Base-by-base conservation (phyloP, 371 early-diverging fungal genomes). In the Phascolomyces articulosus region DNA sequence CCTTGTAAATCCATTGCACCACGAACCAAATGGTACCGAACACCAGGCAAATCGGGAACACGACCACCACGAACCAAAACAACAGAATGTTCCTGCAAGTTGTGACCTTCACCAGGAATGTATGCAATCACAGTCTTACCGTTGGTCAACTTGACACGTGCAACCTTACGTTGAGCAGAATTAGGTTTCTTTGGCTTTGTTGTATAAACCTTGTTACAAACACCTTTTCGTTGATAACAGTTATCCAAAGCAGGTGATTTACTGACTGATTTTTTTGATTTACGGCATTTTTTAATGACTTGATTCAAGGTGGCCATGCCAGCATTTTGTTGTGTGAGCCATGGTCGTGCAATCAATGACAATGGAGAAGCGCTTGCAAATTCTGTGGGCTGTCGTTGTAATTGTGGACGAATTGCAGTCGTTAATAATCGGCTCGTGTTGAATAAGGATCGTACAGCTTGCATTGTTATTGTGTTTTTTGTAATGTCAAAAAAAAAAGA, bases 61-160 rank as follows among this genome's bases (percentile, higher is more conserved):
- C 97, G 87, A 66, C 91, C 97, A 40, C 98, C 98, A 56, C 96
- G 86, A 8, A 98, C 96, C 34, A 96, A 75, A 21, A 98, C 98
- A 24, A 97, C 97, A 16, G 92, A 91, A 78, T 98, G 98, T 74
- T 98, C 98, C 85, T 98, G 98, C 72, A 97, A 79, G 71, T 95
- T 96, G 80, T 98, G 98, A 20, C 98, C 98, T 80, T 98, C 98
- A 66, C 98, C 98, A 18, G 96, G 97, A 78, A 98, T 97, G 81
- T 98, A 98, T 21, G 95, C 95, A 59, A 92, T 89, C 21, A 98
- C 86, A 16, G 87, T 84, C 74, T 93, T 94, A 44, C 96, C 96
- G 64, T 95, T 93, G 31, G 93, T 90, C 68, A 96, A 77, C 69
- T 90, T 86, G 54, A 96, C 95, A 73, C 91, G 85, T 28, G 92